phyloP scores from a whole-genome alignment of 768 basidiomycete genomes.

The Termitomyces sp. region DNA sequence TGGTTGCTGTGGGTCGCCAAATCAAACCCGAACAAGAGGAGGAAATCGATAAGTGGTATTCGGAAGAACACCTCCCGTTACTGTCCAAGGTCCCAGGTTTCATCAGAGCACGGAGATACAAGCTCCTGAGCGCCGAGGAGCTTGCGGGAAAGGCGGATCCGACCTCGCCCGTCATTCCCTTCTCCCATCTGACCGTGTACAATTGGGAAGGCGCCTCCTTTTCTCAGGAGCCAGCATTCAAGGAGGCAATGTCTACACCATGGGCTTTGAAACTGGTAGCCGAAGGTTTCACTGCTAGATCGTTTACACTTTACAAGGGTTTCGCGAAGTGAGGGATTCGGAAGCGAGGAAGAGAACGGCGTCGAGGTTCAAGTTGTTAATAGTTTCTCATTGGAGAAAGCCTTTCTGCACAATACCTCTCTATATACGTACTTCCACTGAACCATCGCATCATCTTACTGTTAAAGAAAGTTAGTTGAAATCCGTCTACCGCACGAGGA shows the following conservation, averaged over 20 bases:
- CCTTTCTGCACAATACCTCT: not conserved
- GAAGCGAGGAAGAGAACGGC: not conserved
- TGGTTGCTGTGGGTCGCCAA: constrained; percentile 16
- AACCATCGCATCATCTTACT: not conserved
- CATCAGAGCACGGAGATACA: constrained; percentile 24
- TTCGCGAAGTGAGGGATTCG: constrained; percentile 3
- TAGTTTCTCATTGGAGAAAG: not conserved
- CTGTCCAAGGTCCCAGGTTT: constrained; percentile 28
- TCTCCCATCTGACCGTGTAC: constrained; percentile 10
- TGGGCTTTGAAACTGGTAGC: constrained; percentile 7
- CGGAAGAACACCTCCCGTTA: constrained; percentile 23
- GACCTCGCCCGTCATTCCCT: not conserved
- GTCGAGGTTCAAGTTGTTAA: not conserved
- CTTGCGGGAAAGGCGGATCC: constrained; percentile 12
- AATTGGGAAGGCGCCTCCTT: constrained; percentile 12
- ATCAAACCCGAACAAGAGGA: constrained; percentile 16
- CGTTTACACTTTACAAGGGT: constrained; percentile 10
- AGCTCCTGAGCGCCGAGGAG: constrained; percentile 14
- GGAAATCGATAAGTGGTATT: constrained; percentile 29
- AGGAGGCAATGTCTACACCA: constrained; percentile 7
- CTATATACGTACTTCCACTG: not conserved
- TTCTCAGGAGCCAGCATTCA: constrained; percentile 3
- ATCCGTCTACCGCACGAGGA: no score
- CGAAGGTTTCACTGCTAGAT: not conserved
- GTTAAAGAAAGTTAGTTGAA: not conserved